A percentile compares a stretch with the other conserved stretches of the same genome.
phyloP scores from a whole-genome alignment of 768 basidiomycete genomes.

The Kwoniella pini region DNA sequence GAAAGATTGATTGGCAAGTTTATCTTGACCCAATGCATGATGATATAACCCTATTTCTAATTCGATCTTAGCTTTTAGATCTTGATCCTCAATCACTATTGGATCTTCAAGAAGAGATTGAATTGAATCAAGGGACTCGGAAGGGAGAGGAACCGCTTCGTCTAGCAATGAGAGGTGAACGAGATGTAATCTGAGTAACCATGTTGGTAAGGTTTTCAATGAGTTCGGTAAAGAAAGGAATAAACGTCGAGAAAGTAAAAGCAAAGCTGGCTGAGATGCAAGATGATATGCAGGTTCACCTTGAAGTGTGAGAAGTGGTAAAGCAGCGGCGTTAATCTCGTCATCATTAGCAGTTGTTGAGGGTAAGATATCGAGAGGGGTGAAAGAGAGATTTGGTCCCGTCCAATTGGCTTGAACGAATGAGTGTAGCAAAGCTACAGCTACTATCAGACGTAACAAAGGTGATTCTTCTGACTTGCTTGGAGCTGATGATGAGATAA shows the following conservation, averaged over 20 bases:
- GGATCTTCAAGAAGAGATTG: slow-evolving; percentile 56
- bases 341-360: slow-evolving; percentile 55
- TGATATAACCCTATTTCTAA: slow-evolving; percentile 79
- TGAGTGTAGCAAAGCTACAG: slow-evolving; percentile 77
- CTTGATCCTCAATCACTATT: slow-evolving; percentile 59
- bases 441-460: slow-evolving; percentile 63
- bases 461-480: slow-evolving; percentile 57
- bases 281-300: slow-evolving; percentile 98
- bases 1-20: slow-evolving; percentile 73
- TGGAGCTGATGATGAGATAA: slow-evolving; percentile 34
- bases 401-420: slow-evolving; percentile 97
- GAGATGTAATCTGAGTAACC: slow-evolving; percentile 72
- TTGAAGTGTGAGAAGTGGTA: slow-evolving; percentile 73
- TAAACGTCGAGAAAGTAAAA: slow-evolving; percentile 73
- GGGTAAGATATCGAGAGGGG: slow-evolving; percentile 51
- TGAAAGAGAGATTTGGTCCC: slow-evolving; percentile 76
- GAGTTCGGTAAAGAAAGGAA: slow-evolving; percentile 60
- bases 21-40: slow-evolving; percentile 69
- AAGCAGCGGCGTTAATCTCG: slow-evolving; percentile 65
- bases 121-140: slow-evolving; percentile 50
- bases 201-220: slow-evolving; percentile 67
- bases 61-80: slow-evolving; percentile 67
- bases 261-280: slow-evolving; percentile 65
- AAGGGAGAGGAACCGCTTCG: slow-evolving; percentile 67
- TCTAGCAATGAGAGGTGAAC: slow-evolving; percentile 76